Evolutionary conservation across 129 eudicot genomes (phyloP).

Genomic region (Chrysanthemum lavandulifolium): DNA sequence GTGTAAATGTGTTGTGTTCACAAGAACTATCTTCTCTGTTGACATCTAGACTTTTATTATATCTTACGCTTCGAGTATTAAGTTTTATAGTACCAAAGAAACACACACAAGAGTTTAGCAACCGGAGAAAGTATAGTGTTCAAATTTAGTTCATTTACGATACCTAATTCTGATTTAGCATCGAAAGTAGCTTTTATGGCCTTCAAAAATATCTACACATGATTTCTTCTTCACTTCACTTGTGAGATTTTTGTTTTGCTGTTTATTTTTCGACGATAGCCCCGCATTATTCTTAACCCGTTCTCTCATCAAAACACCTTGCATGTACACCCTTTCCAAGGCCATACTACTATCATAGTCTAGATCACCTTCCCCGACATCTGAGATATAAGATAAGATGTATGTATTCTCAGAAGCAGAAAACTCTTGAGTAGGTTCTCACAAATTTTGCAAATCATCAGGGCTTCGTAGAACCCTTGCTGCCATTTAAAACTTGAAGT

Average conservation of each 20-base stretch:
- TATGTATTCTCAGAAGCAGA: conserved; percentile 36
- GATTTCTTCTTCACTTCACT: conserved; percentile 51
- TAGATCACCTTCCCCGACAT: conserved; percentile 45
- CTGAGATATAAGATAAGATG: conserved; percentile 33
- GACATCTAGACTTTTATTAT: background rate
- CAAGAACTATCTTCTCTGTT: conserved; percentile 9
- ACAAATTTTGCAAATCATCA: no score
- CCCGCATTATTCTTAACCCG: conserved; percentile 44
- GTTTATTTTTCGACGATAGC: conserved; percentile 46
- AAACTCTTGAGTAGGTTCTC: conserved; percentile 35
- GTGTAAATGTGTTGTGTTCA: conserved; percentile 16
- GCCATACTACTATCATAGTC: conserved; percentile 44
- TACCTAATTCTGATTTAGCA: conserved; percentile 96
- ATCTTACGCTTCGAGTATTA: background rate
- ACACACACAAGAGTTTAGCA: background rate
- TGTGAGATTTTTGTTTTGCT: conserved; percentile 43
- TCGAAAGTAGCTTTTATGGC: conserved; percentile 75
- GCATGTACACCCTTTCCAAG: conserved; percentile 86
- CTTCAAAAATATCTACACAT: conserved; percentile 56
- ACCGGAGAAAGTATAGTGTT: conserved; percentile 11
- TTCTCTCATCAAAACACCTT: conserved; percentile 90
- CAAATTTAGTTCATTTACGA: conserved; percentile 55
- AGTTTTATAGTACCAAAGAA: background rate
- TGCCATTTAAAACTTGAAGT: no score
- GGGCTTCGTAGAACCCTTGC: no score